Base-by-base conservation (phyloP, 2,329 filamentous ascomycete species). In the Fusarium camptoceras region DNA sequence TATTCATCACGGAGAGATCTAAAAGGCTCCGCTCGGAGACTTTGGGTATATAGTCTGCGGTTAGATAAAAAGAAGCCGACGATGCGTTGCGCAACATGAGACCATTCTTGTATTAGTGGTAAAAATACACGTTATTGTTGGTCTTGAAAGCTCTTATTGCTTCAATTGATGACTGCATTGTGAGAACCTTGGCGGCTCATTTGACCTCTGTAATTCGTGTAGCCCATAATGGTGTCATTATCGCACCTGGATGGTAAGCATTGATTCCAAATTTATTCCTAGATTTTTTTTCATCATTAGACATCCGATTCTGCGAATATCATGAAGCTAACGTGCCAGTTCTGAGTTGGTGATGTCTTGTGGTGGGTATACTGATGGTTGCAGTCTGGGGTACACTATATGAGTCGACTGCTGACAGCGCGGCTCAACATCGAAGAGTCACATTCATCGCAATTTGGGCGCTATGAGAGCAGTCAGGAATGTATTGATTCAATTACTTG, bases 1-100 rank as follows among this genome's bases (percentile, higher is more conserved):
- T 73, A 64, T 25, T 3, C 3, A 5, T 24, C 2, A 20, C 72
- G 68, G 66, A 65, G 55, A 56, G 27, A 59, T 55, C 18, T 34
- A 18, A 65, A 75, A 73, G 30, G 50, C 41, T 67, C 74, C 69
- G 72, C 18, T 47, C 74, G 74, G 74, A 74, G 70, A 75, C 71
- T 70, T 76, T 66, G 44, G 5, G 22, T 37, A 34, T 30, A 4
- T 15, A 65, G 34, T 12, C 22, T n/a, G 2, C 20, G 22, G n/a
- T 24, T 39, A 24, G 24, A 49, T 20, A n/a, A 30, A 50, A 64
- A 65, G 41, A 15, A 25, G 15, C 59, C 43, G 59, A 25, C 16
- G 14, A 43, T 25, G 8, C 9, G 10, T 7, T 1, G 11, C 16
- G 12, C 7, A 11, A 22, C 47, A 27, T 42, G 7, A 12, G 9